Evolutionary conservation across 441 rosid genomes (phyloP).

Genomic region (Erysimum pusillum): DNA sequence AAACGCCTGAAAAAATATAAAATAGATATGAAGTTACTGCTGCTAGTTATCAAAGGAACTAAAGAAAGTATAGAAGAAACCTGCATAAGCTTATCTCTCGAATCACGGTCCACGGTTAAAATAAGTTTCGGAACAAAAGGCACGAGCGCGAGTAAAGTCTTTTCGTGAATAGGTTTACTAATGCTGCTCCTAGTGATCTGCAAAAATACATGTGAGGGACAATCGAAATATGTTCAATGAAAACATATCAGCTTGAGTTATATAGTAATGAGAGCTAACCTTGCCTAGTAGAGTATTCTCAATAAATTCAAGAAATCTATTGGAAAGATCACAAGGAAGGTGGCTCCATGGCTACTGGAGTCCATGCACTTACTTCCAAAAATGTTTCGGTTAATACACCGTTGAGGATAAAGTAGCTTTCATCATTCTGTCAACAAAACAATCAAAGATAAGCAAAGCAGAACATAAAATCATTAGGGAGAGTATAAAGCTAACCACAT

Average conservation of each 20-base stretch:
- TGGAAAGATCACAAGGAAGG: slow-evolving; percentile 59
- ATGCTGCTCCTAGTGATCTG: slow-evolving; percentile 58
- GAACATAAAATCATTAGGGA: neutral
- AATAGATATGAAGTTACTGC: neutral
- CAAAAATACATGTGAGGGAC: slow-evolving; percentile 28
- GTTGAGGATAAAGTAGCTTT: slow-evolving; percentile 73
- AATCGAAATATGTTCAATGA: slow-evolving; percentile 6
- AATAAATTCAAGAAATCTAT: slow-evolving; percentile 68
- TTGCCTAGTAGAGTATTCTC: slow-evolving; percentile 73
- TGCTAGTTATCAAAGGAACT: slow-evolving; percentile 13
- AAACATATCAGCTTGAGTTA: slow-evolving; percentile 2
- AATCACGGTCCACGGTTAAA: slow-evolving; percentile 51
- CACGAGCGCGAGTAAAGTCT: slow-evolving; percentile 60
- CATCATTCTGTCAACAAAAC: slow-evolving; percentile 66
- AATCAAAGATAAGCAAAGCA: slow-evolving; percentile 13
- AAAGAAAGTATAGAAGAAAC: slow-evolving; percentile 48
- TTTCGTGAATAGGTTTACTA: slow-evolving; percentile 57
- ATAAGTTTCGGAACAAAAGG: slow-evolving; percentile 79
- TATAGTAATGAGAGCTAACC: slow-evolving; percentile 56
- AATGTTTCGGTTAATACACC: slow-evolving; percentile 71
- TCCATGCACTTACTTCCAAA: slow-evolving; percentile 65
- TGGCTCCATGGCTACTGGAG: no score
- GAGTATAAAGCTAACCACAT: no score
- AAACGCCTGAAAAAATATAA: slow-evolving; percentile 73
- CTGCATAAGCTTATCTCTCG: slow-evolving; percentile 82